Base-by-base conservation (phyloP, 2,329 filamentous ascomycete genomes). In the Colletotrichum scovillei region DNA sequence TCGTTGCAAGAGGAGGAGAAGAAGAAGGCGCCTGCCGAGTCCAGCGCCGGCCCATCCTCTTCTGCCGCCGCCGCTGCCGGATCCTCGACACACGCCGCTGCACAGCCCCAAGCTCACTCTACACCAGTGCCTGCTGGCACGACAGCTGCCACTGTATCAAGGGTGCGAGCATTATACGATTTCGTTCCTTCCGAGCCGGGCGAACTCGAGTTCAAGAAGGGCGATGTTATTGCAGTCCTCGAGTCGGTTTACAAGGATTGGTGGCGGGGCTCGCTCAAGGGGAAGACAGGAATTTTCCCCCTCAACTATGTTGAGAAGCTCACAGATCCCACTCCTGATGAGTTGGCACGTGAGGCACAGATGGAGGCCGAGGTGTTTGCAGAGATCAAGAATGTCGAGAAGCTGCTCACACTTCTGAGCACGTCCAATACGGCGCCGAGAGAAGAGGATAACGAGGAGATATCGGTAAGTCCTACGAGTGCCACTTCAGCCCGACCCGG, bases 171-270 rank as follows among this genome's bases (percentile, higher is more conserved):
- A 1, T 88, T 98, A 58, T 99, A 94, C 81, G 97, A 99, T 82
- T 99, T 99, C 82, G 92, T 93, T 63, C 96, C 97, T 2, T 97
- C 95, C 0, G 97, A 99, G 82, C 91, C 95, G 0, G 97, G 96
- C 60, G 97, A 99, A 85, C 87, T 99, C 74, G 95, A 97, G 77
- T 99, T 99, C 82, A 93, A 95, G 77, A 98, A 97, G 85, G 96
- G 97, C 32, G 97, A 99, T 81, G 93, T 98, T 53, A 99, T 99
- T 82, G 96, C 97, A 1, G 97, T 99, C 19, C 88, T 99, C 53
- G 97, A 98, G 83, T 98, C 95, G 1, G 97, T 98, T 1, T 99
- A 97, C 86, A 99, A 98, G 84, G 97, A 99, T 83, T 99, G 97
- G 97, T 99, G 97, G 97, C 96, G 97, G 78, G 97, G 97, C 1